Conservation (phyloP, 2,329 filamentous ascomycete species). For the Xylariaceae sp. region DNA sequence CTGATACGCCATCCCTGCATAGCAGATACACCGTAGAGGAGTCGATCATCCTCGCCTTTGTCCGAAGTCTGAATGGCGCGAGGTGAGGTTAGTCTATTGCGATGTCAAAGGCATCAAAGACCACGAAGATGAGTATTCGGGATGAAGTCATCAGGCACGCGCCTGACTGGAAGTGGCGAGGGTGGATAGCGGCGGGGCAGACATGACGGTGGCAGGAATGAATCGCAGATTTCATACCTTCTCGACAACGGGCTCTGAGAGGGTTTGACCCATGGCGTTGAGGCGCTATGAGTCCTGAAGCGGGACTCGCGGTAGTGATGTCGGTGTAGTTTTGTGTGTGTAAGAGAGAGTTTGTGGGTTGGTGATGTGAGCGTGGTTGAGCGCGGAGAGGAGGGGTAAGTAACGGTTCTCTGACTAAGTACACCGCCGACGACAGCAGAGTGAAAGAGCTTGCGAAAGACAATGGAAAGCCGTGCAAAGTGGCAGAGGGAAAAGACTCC, state of each 20-base stretch:
- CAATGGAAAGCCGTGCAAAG: neutral
- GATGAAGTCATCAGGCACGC: slow-evolving; percentile 22
- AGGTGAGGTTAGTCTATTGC: slow-evolving; percentile 9
- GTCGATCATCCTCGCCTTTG: slow-evolving; percentile 85
- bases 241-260: slow-evolving; percentile 97
- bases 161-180: slow-evolving; percentile 8
- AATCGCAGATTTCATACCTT: slow-evolving; percentile 66
- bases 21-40: slow-evolving; percentile 90
- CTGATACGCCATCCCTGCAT: slow-evolving; percentile 99
- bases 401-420: slow-evolving; percentile 5
- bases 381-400: neutral
- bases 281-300: slow-evolving; percentile 22
- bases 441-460: neutral
- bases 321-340: slow-evolving; percentile 16
- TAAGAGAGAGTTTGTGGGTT: slow-evolving; percentile 2
- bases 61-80: slow-evolving; percentile 65
- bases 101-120: neutral
- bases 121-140: neutral
- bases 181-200: slow-evolving; percentile 13
- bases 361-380: slow-evolving; percentile 5
- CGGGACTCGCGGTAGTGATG: slow-evolving; percentile 25
- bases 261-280: slow-evolving; percentile 88
- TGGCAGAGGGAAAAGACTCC: too few relatives aligned
- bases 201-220: slow-evolving; percentile 17
- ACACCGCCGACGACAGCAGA: slow-evolving; percentile 8